Evolutionary conservation across 1,284 basidiomycete genomes (phyloP).

Genomic region (Singerocomus rubriflavus): DNA sequence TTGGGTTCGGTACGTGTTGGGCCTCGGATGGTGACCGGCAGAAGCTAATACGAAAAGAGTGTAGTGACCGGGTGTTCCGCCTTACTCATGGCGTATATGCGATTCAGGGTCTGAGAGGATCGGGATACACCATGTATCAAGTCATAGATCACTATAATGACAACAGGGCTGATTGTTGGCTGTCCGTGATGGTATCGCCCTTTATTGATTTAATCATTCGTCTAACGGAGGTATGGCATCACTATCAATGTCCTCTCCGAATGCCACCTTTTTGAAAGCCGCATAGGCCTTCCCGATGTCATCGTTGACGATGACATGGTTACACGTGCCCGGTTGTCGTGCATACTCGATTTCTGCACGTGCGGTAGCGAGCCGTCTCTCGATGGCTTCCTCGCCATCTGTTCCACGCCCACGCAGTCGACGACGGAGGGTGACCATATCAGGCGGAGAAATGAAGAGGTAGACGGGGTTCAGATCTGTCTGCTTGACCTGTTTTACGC

Average conservation of each 20-base stretch:
- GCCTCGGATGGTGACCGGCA: neutral
- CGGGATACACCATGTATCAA: neutral
- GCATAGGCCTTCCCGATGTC: constrained; percentile 83
- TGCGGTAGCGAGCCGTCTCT: constrained; percentile 79
- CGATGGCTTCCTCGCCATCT: constrained; percentile 73
- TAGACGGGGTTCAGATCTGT: constrained; percentile 82
- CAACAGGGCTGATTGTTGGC: neutral
- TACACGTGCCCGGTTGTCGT: constrained; percentile 68
- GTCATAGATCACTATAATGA: neutral
- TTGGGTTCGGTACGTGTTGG: constrained; percentile 68
- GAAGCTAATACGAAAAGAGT: constrained; percentile 11
- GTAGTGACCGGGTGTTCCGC: constrained; percentile 86
- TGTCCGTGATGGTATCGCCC: constrained; percentile 14
- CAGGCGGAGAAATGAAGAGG: constrained; percentile 92
- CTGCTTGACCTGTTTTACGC: constrained; percentile 84
- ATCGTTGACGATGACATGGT: constrained; percentile 91
- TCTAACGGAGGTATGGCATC: constrained; percentile 61
- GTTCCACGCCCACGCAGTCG: constrained; percentile 84
- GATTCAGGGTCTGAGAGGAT: constrained; percentile 49
- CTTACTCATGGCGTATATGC: constrained; percentile 79
- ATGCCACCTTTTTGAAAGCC: constrained; percentile 66
- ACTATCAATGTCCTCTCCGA: constrained; percentile 55
- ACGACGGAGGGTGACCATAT: constrained; percentile 59
- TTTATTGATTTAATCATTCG: constrained; percentile 36
- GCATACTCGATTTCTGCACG: constrained; percentile 87